Conservation (phyloP, 768 basidiomycete genomes). For the Collybia sordida region DNA sequence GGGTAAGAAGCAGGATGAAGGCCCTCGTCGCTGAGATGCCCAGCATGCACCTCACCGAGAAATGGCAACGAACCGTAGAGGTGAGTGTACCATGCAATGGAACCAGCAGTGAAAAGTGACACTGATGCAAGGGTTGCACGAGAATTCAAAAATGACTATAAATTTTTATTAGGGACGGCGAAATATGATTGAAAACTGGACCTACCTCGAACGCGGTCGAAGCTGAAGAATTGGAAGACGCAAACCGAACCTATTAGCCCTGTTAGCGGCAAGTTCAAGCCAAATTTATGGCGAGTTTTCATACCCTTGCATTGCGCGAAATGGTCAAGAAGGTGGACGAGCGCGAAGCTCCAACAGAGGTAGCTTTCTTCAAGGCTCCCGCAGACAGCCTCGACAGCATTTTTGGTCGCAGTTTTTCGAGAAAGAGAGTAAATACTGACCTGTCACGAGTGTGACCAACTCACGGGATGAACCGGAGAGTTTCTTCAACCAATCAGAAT, state of each 20-base stretch:
- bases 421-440: slow-evolving; percentile 35
- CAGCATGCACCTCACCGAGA: slow-evolving; percentile 89
- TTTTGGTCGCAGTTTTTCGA: slow-evolving; percentile 54
- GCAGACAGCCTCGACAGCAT: slow-evolving; percentile 84
- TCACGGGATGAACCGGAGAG: slow-evolving; percentile 52
- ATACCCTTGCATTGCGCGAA: slow-evolving; percentile 52
- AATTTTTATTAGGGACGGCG: not conserved
- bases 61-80: slow-evolving; percentile 90
- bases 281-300: slow-evolving; percentile 20
- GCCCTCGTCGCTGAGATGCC: slow-evolving; percentile 90
- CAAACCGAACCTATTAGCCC: slow-evolving; percentile 61
- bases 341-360: slow-evolving; percentile 45
- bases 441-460: slow-evolving; percentile 43
- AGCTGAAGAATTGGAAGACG: slow-evolving; percentile 60
- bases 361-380: slow-evolving; percentile 64
- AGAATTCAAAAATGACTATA: slow-evolving; percentile 65
- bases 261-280: slow-evolving; percentile 17
- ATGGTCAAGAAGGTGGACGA: slow-evolving; percentile 37
- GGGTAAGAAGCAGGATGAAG: slow-evolving; percentile 86
- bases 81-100: slow-evolving; percentile 96
- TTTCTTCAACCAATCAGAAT: slow-evolving; percentile 30
- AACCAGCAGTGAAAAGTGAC: slow-evolving; percentile 77
- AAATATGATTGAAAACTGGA: slow-evolving; percentile 5
- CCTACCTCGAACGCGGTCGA: slow-evolving; percentile 67
- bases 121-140: slow-evolving; percentile 74